phyloP scores from a whole-genome alignment of 805 yeast genomes.

The Komagataella pastoris region DNA sequence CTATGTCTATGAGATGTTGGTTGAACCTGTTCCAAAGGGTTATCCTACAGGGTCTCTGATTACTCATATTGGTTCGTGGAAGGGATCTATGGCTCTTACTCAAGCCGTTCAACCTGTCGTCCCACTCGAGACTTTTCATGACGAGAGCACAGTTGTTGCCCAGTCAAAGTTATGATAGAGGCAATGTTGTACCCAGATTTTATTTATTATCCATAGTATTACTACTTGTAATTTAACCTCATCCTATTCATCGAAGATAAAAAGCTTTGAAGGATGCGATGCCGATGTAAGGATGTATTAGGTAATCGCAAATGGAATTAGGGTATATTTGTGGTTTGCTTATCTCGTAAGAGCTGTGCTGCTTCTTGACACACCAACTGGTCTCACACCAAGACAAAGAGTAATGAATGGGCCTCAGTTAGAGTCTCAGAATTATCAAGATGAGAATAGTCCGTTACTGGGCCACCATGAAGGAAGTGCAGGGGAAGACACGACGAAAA shows the following conservation, averaged over 20 bases:
- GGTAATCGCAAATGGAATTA: background rate
- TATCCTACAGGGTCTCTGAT: slow-evolving; percentile 39
- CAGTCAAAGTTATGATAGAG: background rate
- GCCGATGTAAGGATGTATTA: background rate
- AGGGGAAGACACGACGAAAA: background rate
- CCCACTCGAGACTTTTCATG: background rate
- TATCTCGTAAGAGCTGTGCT: slow-evolving; percentile 5
- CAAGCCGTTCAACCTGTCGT: slow-evolving; percentile 45
- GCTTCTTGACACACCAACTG: background rate
- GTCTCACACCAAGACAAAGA: background rate
- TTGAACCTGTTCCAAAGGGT: slow-evolving; percentile 19
- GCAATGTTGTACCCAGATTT: background rate
- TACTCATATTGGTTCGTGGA: slow-evolving; percentile 38
- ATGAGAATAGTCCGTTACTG: background rate
- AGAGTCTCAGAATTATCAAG: background rate
- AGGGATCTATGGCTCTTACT: slow-evolving; percentile 36
- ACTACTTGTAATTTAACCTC: background rate
- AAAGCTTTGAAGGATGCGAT: slow-evolving; percentile 3
- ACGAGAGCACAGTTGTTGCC: background rate
- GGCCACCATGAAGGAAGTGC: background rate
- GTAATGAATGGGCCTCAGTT: background rate
- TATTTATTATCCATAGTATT: background rate
- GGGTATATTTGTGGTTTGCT: slow-evolving; percentile 3
- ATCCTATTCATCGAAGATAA: background rate
- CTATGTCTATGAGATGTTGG: slow-evolving; percentile 4